Conservation (phyloP, 345 rosid species). For the Aquilaria sinensis region DNA sequence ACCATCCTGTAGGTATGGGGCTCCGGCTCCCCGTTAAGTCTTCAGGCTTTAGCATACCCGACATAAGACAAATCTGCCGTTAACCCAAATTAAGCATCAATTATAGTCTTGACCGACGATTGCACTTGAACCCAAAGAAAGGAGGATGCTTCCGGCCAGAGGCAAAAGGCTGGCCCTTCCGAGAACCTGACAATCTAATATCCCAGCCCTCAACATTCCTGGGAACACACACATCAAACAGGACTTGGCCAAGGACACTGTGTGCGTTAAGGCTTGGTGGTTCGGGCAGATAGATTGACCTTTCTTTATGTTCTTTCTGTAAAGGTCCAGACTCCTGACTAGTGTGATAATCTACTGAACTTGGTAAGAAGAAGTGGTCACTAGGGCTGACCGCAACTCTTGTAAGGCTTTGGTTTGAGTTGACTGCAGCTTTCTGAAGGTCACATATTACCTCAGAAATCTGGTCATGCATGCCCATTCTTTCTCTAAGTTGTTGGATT, state of each 20-base stretch:
- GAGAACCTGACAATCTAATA: constrained; percentile 63
- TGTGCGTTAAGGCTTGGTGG: constrained; percentile 71
- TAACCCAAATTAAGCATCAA: background rate
- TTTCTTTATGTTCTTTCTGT: constrained; percentile 49
- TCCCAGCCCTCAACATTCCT: constrained; percentile 98
- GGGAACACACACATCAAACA: constrained; percentile 85
- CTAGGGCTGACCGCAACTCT: constrained; percentile 74
- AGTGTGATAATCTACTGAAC: constrained; percentile 45
- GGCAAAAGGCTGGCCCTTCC: constrained; percentile 64
- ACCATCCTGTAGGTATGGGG: background rate
- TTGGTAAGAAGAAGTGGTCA: constrained; percentile 83
- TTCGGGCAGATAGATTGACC: constrained; percentile 30
- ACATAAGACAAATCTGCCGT: constrained; percentile 1
- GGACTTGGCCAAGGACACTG: constrained; percentile 76
- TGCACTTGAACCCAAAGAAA: constrained; percentile 37
- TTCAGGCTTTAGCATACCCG: constrained; percentile 8
- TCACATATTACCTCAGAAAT: constrained; percentile 74
- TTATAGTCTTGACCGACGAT: constrained; percentile 64
- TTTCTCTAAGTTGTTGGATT: constrained; percentile 55
- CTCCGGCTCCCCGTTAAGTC: background rate
- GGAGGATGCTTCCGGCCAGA: constrained; percentile 49
- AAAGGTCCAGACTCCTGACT: constrained; percentile 31
- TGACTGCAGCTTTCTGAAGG: constrained; percentile 85
- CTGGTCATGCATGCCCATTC: constrained; percentile 49
- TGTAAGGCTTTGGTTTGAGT: constrained; percentile 81